Base-by-base conservation (phyloP, 352 stramenopile species). In the Hyaloperonospora arabidopsidis region DNA sequence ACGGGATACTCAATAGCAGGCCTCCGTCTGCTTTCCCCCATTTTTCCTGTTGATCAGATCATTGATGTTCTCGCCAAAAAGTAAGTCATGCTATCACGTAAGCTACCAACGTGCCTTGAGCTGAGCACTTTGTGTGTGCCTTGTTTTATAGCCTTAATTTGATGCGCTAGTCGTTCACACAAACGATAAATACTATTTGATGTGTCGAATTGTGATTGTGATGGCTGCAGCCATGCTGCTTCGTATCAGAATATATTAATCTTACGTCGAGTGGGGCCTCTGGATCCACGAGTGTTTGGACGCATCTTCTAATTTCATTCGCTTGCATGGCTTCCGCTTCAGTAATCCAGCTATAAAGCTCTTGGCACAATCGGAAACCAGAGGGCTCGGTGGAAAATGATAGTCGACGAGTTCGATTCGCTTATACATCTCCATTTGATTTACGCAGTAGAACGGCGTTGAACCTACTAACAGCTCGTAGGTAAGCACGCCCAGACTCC, bases 371-470 rank as follows among this genome's bases (percentile, higher is more conserved):
- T 72, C 62, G 8, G 76, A 87, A 36, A 92, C 47, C n/a, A 44
- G 45, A 8, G 70, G 74, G 15, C 49, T 68, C 18, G 59, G 52
- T 3, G 81, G 77, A 29, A 89, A 91, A 14, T 65, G 38, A 52
- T 84, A 88, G 14, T 86, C 67, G 7, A 76, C 70, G 15, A 65
- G 56, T 47, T 78, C 64, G 50, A 89, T 89, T 45, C 72, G 71
- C 67, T 85, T 84, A 65, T 86, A 89, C 81, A 89, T 89, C 25
- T 91, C 81, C 63, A 84, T 74, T 59, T 87, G 72, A 34, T 89
- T 89, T 44, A 86, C 76, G 32, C 72, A 76, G 46, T 84, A 72
- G 49, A 95, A 95, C n/a, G 85, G 85, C 28, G 85, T 86, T 17
- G 59, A 51, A 11, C 85, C 85, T 35, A 89, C 64, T 17, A 95